Base-by-base conservation (phyloP, 2,329 filamentous ascomycete species). In the Neofusicoccum parvum region DNA sequence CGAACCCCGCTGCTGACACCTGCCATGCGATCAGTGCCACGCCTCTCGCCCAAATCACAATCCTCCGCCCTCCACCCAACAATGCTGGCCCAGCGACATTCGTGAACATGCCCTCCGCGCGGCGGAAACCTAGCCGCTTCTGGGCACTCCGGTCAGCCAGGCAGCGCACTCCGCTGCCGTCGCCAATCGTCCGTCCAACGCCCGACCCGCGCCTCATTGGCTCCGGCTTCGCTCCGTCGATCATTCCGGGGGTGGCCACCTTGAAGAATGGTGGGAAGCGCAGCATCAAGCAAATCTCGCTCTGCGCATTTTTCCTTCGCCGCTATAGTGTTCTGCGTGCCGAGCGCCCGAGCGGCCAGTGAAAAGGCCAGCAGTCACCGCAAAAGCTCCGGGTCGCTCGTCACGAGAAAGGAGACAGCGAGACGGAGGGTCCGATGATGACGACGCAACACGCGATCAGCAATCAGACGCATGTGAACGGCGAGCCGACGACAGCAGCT, bases 221-320 rank as follows among this genome's bases (percentile, higher is more conserved):
- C 56, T 49, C 43, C 56, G 43, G 56, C 56, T 20, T 54, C 50
- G 50, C n/a, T 59, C 34, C 14, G 59, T 62, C 59, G 46, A 62
- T 62, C 59, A 62, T 62, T 62, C 59, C 59, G 59, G 59, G 59
- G 59, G 14, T 51, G 59, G 46, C 41, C 27, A 48, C 41, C 23
- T 32, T 32, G 27, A 32, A 32, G 27, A 32, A 32, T 32, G 27
- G 7, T 5, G 5, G 27, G 27, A 32, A 7, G 27, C 27, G 27
- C 27, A 32, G 27, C 27, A 32, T 32, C 27, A 32, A 32, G 27
- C 27, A 32, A 32, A 23, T 23, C 20, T 23, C 20, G 20, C 20
- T 23, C 20, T 23, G 20, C 20, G 20, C 20, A 23, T 23, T 23
- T 23, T 32, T 32, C 7, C 27, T 32, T 32, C 27, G 27, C 27